phyloP scores from a whole-genome alignment of 2,329 filamentous ascomycete genomes.

The Aphanoascus verrucosus region DNA sequence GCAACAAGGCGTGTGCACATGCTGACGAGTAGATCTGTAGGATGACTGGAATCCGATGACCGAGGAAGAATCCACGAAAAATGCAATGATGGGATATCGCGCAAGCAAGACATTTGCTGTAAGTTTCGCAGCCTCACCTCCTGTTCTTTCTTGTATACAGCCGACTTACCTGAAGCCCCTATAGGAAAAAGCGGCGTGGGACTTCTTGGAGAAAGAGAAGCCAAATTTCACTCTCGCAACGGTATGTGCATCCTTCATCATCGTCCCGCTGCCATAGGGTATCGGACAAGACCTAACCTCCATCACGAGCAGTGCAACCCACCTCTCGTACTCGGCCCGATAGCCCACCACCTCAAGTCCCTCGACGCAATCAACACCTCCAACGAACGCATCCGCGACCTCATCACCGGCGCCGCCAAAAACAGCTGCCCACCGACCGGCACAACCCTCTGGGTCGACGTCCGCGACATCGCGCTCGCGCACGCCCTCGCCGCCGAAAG shows the following conservation, averaged over 20 bases:
- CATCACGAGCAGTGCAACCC: conserved; percentile 35
- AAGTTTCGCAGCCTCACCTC: conserved; percentile 9
- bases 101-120: conserved; percentile 45
- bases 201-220: conserved; percentile 46
- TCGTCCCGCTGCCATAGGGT: neutral
- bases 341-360: conserved; percentile 53
- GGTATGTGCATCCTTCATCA: conserved; percentile 29
- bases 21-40: conserved; percentile 21
- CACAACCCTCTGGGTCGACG: conserved; percentile 49
- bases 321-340: conserved; percentile 53
- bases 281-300: neutral
- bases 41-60: conserved; percentile 37
- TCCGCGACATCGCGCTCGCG: conserved; percentile 40
- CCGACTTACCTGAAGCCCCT: neutral
- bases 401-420: conserved; percentile 51
- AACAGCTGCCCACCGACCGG: conserved; percentile 48
- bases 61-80: conserved; percentile 31
- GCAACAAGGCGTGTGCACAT: neutral
- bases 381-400: conserved; percentile 54
- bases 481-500: conserved; percentile 40
- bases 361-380: conserved; percentile 61
- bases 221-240: conserved; percentile 51
- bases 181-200: conserved; percentile 54
- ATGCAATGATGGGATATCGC: conserved; percentile 30
- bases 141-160: neutral